Evolutionary conservation across 176 grass and related monocot species (phyloP).

Genomic region (Secale cereale): DNA sequence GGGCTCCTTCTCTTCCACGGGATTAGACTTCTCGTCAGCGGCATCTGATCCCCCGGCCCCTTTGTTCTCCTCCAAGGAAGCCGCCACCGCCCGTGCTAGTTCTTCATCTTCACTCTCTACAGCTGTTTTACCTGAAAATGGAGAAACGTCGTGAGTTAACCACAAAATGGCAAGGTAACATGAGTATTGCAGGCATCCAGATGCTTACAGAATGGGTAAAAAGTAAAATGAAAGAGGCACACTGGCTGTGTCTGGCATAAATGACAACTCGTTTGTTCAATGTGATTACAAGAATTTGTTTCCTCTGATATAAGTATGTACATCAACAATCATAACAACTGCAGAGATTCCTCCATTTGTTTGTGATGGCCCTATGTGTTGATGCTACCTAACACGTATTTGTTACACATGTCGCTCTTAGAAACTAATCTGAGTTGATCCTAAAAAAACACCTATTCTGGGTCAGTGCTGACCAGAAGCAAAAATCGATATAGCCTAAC

Average conservation of each 20-base stretch:
- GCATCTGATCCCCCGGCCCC: slow-evolving; percentile 9
- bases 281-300: not conserved
- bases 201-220: not conserved
- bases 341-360: not conserved
- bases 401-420: not conserved
- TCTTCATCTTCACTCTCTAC: slow-evolving; percentile 63
- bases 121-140: slow-evolving; percentile 46
- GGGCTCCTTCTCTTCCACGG: slow-evolving; percentile 28
- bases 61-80: slow-evolving; percentile 57
- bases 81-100: slow-evolving; percentile 52
- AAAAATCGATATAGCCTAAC: not conserved
- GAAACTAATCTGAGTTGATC: not conserved
- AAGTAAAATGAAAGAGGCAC: not conserved
- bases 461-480: not conserved
- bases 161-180: not conserved
- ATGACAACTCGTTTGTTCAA: not conserved
- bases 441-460: too few species aligned
- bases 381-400: not conserved
- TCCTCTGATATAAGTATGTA: not conserved
- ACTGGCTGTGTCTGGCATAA: not conserved
- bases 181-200: not conserved
- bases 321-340: not conserved
- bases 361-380: not conserved
- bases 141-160: not conserved
- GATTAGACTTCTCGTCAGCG: slow-evolving; percentile 20